phyloP scores from a whole-genome alignment of 495 filamentous ascomycete genomes.

The Penicillium alfredii region DNA sequence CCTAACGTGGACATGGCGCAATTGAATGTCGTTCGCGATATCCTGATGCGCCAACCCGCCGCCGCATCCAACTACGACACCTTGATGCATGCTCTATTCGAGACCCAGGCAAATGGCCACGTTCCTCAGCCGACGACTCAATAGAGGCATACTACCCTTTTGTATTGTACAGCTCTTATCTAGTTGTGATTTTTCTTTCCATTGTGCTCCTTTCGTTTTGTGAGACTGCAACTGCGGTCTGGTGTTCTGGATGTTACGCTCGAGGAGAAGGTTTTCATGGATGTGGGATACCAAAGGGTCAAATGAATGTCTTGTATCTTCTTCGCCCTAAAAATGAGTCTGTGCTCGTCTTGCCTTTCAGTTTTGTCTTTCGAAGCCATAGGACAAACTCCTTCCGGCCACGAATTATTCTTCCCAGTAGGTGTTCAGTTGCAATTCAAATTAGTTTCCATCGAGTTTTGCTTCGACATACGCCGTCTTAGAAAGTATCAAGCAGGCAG shows the following conservation, averaged over 20 bases:
- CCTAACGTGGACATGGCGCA: conserved; percentile 56
- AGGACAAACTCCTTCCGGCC: no score
- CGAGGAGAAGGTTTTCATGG: conserved; percentile 8
- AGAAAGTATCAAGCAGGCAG: no score
- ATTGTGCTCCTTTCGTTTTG: conserved; percentile 6
- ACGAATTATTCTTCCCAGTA: no score
- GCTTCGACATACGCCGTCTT: no score
- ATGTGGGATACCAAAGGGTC: conserved; percentile 13
- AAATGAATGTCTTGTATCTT: background rate
- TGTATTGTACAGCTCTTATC: background rate
- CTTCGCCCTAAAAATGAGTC: no score
- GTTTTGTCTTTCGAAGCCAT: no score
- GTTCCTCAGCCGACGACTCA: conserved; percentile 18
- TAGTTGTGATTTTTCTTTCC: conserved; percentile 9
- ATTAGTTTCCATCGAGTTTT: no score
- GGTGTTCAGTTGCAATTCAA: no score
- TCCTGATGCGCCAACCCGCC: conserved; percentile 48
- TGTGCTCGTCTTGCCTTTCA: no score
- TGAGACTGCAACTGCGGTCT: conserved; percentile 3
- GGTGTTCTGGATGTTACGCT: conserved; percentile 16
- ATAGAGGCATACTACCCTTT: background rate
- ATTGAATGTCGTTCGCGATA: conserved; percentile 57
- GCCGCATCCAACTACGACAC: conserved; percentile 33
- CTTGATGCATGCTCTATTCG: conserved; percentile 34
- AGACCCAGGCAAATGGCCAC: conserved; percentile 35